Evolutionary conservation across 2,329 filamentous ascomycete genomes (phyloP).

Genomic region (Scedosporium aurantiacum): DNA sequence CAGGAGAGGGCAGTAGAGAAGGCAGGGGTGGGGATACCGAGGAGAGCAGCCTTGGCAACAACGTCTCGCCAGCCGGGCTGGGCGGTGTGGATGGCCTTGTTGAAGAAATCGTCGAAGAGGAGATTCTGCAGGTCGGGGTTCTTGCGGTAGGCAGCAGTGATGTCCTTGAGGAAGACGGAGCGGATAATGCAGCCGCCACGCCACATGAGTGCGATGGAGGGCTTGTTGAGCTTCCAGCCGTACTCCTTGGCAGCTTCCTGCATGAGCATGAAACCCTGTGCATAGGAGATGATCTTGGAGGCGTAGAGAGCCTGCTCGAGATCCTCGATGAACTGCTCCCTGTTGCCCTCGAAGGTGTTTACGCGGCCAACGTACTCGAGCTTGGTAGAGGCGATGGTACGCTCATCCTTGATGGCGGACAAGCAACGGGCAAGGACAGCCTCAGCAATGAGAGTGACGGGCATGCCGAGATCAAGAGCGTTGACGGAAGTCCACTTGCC

Average conservation of each 20-base stretch:
- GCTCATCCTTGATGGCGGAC: slow-evolving; percentile 89
- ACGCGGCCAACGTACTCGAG: slow-evolving; percentile 64
- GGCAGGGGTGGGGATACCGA: slow-evolving; percentile 90
- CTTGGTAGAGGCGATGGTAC: slow-evolving; percentile 66
- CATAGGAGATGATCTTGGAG: slow-evolving; percentile 99
- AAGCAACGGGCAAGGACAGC: slow-evolving; percentile 91
- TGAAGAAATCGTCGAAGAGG: slow-evolving; percentile 99
- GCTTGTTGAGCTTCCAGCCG: slow-evolving; percentile 99
- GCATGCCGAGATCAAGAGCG: slow-evolving; percentile 95
- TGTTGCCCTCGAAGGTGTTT: slow-evolving; percentile 75
- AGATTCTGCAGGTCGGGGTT: slow-evolving; percentile 95
- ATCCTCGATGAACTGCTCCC: slow-evolving; percentile 87
- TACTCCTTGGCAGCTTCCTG: slow-evolving; percentile 97
- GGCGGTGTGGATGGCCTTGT: slow-evolving; percentile 94
- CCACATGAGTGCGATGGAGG: slow-evolving; percentile 99
- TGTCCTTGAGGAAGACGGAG: slow-evolving; percentile 99
- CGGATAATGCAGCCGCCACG: slow-evolving; percentile 99
- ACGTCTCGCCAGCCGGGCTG: slow-evolving; percentile 88
- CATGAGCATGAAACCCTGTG: slow-evolving; percentile 99
- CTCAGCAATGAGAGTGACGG: slow-evolving; percentile 95
- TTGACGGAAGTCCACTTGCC: slow-evolving; percentile 99
- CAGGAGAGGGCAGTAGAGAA: slow-evolving; percentile 96
- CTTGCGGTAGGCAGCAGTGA: slow-evolving; percentile 90
- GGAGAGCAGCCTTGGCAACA: slow-evolving; percentile 80
- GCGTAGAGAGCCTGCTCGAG: slow-evolving; percentile 98